Evolutionary conservation across 495 filamentous ascomycete genomes (phyloP), one percentile per base, ranked within the genome.

Genomic region (Penicillium desertorum): DNA sequence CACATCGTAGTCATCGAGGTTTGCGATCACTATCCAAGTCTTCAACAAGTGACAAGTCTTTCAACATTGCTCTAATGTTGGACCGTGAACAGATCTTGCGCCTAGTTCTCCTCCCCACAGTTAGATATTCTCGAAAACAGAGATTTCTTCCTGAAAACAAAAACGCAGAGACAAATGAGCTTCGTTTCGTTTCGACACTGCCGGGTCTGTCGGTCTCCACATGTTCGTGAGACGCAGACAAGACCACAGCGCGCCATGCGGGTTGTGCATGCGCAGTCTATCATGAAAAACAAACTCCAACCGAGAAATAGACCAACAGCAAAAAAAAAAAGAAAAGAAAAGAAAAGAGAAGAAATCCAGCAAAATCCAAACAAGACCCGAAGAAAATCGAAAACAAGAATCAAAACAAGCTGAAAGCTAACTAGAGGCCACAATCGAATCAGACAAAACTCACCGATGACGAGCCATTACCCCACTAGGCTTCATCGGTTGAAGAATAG

Each of bases 1-100:
- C 58, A 68, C 70, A 73, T 79, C 74, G 72, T 77, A 66, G 76
- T 76, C 76, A 65, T 77, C 67, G 72, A 64, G 64, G 66, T 61
- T 63, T 68, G 59, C 34, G 4, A 30, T 27, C 39, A 52, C 20
- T 9, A 11, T 29, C 29, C 45, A 30, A 30, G 16, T 20, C 27
- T 5, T 32, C 25, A 46, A 9, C 17, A 44, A 17, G 16, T 8
- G 16, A 23, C 45, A 48, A 29, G 5, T 48, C 62, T 65, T 64
- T 60, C 54, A 46, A 45, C 45, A 65, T 25, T 14, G 4, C 3
- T 30, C 11, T 19, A n/a, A 51, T 19, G 34, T 17, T 42, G n/a
- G 9, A 19, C 12, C 19, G 39, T 29, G 17, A 27, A 43, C 17
- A 32, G 30, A 50, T 51, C 30, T 43, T 22, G 32, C 43, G 11